These are phyloP conservation scores for Boletus pseudopeckii DNA, from an alignment of 768 basidiomycete genomes.

Conservation along the genomic window DNA sequence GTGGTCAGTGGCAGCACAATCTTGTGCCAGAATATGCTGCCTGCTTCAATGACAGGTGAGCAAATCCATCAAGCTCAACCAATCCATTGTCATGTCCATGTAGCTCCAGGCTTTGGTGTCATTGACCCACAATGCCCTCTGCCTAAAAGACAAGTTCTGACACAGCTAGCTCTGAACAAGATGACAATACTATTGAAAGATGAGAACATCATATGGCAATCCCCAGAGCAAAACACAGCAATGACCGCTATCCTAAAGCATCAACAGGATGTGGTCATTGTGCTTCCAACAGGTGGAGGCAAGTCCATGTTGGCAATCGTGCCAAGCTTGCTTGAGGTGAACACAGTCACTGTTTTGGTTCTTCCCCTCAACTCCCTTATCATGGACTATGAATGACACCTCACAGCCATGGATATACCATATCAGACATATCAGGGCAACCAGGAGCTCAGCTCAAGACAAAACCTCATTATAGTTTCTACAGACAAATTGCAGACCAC, in stretches of 20 bases:
- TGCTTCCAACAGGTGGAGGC: not conserved
- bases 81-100: no score
- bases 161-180: not conserved
- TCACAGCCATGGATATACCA: accelerated
- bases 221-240: not conserved
- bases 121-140: no score
- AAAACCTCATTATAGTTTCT: slow-evolving; percentile 7
- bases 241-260: not conserved
- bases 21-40: no score
- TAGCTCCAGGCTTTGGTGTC: no score
- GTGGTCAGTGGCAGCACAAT: no score
- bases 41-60: no score
- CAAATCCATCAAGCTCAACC: no score
- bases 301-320: slow-evolving; percentile 4
- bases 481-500: slow-evolving; percentile 1
- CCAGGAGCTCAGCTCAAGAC: not conserved
- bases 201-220: not conserved
- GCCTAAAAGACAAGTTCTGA: no score
- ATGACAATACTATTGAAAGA: not conserved
- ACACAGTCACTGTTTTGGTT: not conserved
- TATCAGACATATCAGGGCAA: not conserved
- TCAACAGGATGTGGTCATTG: not conserved
- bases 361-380: not conserved
- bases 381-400: not conserved
- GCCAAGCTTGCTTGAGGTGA: not conserved